phyloP scores from a whole-genome alignment of 2,329 filamentous ascomycete species.

The Penicillium sp. region DNA sequence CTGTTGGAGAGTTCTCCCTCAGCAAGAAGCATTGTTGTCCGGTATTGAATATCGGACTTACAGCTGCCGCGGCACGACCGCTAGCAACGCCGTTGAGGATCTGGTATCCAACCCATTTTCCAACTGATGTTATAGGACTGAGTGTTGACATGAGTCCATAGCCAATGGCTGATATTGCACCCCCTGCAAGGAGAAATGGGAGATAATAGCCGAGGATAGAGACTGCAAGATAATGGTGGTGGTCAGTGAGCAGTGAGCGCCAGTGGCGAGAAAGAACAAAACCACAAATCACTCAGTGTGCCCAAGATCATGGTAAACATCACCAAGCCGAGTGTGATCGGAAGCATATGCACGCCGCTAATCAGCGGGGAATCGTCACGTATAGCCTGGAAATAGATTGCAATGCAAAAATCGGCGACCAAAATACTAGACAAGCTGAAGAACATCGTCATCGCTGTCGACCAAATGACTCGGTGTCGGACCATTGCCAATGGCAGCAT shows the following conservation, averaged over 20 bases:
- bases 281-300: not conserved
- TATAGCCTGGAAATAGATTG: slow-evolving; percentile 48
- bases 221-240: slow-evolving; percentile 20
- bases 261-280: too few relatives aligned
- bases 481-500: slow-evolving; percentile 43
- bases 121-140: slow-evolving; percentile 19
- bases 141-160: slow-evolving; percentile 38
- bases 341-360: slow-evolving; percentile 44
- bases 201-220: slow-evolving; percentile 37
- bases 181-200: slow-evolving; percentile 34
- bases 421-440: slow-evolving; percentile 31
- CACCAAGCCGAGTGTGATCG: slow-evolving; percentile 27
- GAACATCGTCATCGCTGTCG: slow-evolving; percentile 25
- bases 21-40: too few relatives aligned
- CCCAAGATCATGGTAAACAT: slow-evolving; percentile 12
- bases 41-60: not conserved
- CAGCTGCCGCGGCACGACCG: slow-evolving; percentile 16
- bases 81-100: slow-evolving; percentile 28
- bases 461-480: slow-evolving; percentile 35
- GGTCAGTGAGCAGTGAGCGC: too few relatives aligned
- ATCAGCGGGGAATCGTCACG: slow-evolving; percentile 37
- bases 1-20: not conserved
- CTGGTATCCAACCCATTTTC: slow-evolving; percentile 35
- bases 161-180: slow-evolving; percentile 31
- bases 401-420: slow-evolving; percentile 36